Evolutionary conservation across 2,329 filamentous ascomycete species (phyloP).

Genomic region (Pseudocercospora musae): DNA sequence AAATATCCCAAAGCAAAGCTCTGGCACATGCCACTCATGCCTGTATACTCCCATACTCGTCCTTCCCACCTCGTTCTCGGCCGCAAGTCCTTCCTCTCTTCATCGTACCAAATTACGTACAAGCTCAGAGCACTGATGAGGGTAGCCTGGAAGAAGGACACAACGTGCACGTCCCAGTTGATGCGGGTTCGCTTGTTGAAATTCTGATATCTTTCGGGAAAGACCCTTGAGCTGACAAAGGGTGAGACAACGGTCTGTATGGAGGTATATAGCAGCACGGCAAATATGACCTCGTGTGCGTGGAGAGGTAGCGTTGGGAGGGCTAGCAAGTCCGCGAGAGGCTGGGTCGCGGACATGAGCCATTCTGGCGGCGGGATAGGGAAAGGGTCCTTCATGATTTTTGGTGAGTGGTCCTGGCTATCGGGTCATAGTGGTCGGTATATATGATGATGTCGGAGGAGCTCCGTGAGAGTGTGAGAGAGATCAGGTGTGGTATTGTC

Average conservation of each 20-base stretch:
- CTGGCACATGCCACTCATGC: constrained; percentile 68
- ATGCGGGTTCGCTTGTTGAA: constrained; percentile 63
- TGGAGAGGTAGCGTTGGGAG: constrained; percentile 70
- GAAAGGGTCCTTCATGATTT: constrained; percentile 69
- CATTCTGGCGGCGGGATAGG: constrained; percentile 57
- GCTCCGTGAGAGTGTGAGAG: background rate
- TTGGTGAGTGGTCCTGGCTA: constrained; percentile 7
- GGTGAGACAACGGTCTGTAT: constrained; percentile 68
- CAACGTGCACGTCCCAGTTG: constrained; percentile 84
- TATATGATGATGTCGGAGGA: background rate
- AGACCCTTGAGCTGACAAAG: constrained; percentile 58
- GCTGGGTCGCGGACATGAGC: constrained; percentile 56
- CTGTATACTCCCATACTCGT: constrained; percentile 71
- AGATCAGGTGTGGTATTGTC: constrained; percentile 1
- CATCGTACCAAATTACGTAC: constrained; percentile 67
- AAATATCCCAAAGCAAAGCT: constrained; percentile 79
- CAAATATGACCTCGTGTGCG: constrained; percentile 70
- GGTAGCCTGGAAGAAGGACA: constrained; percentile 74
- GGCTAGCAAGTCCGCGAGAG: constrained; percentile 59
- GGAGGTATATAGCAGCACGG: constrained; percentile 65
- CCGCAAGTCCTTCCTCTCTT: constrained; percentile 55
- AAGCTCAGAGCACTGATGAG: constrained; percentile 71
- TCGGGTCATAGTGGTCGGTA: constrained; percentile 14
- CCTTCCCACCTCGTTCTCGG: constrained; percentile 60
- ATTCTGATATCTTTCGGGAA: constrained; percentile 60